Base-by-base conservation (phyloP, 169 alveolate species). In the Eimeria praecox region DNA sequence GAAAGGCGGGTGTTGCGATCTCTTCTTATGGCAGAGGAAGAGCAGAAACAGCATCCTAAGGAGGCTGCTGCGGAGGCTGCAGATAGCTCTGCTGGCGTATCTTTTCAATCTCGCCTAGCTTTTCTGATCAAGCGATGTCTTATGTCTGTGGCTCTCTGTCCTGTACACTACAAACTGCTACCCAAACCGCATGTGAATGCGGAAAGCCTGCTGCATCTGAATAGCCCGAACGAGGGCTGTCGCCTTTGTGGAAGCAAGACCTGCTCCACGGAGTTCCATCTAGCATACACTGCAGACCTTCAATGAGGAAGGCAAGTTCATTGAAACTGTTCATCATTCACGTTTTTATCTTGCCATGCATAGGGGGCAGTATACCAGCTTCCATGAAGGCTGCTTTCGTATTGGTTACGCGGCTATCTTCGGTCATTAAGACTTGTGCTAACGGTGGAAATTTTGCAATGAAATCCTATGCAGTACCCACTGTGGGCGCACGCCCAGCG, bases 191-290 rank as follows among this genome's bases (percentile, higher is more conserved):
- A 82, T 30, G 71, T 82, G 90, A 82, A 49, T 14, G 18, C n/a
- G 49, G 27, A 35, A 33, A 54, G 27, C 14, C 40, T 82, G 73
- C n/a, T 30, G 71, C 49, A 1, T 49, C 5, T 33, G 52, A 82
- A 33, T 46, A 52, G 3, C 56, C 35, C 46, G 0, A 35, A 20
- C 44, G 71, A 46, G 22, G 52, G 49, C 18, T 82, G 90, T 33
- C 42, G 71, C 35, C 90, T 82, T 0, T 82, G 90, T 33, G 90
- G 73, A 33, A 82, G 90, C 90, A 82, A 49, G 73, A 82, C 54
- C 49, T 82, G 90, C 69, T 52, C 90, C 42, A 82, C 90, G 49
- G 90, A 82, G 2, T 82, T 82, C 90, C 73, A 82, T 27, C n/a
- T 73, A 8, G 90, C 73, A 6, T 82, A 44, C 90, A 82, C 75